These are phyloP conservation scores for Pholiota adiposa DNA, from an alignment of 1,284 basidiomycete species.

Conservation along the genomic window DNA sequence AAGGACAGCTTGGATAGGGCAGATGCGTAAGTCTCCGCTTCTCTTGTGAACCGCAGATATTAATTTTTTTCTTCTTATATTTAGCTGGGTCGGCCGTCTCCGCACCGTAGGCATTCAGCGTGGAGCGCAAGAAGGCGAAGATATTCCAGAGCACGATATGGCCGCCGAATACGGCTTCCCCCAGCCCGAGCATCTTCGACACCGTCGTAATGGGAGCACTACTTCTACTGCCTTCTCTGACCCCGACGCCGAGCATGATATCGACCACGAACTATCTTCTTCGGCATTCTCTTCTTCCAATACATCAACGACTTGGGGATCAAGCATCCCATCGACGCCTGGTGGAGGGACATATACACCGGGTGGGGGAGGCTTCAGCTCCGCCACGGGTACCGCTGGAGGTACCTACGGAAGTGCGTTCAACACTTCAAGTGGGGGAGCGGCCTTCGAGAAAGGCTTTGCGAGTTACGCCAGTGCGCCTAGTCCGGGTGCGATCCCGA, in stretches of 20 bases:
- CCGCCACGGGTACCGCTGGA: background rate
- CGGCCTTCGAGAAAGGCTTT: background rate
- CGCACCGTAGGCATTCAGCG: constrained; percentile 78
- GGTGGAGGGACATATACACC: constrained; percentile 28
- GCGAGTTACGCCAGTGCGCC: constrained; percentile 15
- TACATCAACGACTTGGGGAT: constrained; percentile 28
- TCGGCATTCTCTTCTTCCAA: constrained; percentile 19
- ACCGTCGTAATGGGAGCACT: constrained; percentile 27
- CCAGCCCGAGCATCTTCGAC: constrained; percentile 11
- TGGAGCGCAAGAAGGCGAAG: constrained; percentile 31
- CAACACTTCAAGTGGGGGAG: background rate
- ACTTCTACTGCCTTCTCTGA: constrained; percentile 14
- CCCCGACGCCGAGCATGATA: constrained; percentile 1
- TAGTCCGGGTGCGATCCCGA: constrained; percentile 31
- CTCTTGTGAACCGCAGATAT: constrained; percentile 4
- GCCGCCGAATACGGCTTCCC: constrained; percentile 15
- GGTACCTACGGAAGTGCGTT: background rate
- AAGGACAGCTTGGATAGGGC: constrained; percentile 88
- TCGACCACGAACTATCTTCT: constrained; percentile 8
- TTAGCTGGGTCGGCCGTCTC: constrained; percentile 80
- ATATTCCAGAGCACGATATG: constrained; percentile 7
- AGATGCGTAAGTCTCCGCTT: constrained; percentile 67
- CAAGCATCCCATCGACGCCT: constrained; percentile 39
- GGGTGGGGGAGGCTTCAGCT: constrained; percentile 7
- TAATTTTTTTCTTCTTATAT: constrained; percentile 8